Conservation (phyloP, 1,284 basidiomycete genomes). For the Schizopora paradoxa region DNA sequence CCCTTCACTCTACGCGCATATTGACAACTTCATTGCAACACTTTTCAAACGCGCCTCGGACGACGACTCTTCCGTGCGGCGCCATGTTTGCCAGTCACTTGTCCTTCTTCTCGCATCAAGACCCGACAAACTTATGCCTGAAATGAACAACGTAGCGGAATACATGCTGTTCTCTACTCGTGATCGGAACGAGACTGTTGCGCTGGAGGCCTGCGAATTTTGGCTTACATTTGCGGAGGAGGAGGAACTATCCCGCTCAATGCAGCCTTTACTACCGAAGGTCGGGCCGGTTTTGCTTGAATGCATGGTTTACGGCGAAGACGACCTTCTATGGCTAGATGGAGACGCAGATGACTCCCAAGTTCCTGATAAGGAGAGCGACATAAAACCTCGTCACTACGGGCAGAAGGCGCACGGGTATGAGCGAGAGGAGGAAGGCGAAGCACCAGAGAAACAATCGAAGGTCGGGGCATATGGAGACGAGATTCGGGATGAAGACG, state of each 20-base stretch:
- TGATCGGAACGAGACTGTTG: conserved; percentile 93
- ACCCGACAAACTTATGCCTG: conserved; percentile 95
- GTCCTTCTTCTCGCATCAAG: conserved; percentile 89
- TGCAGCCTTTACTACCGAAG: conserved; percentile 81
- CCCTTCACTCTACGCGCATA: conserved; percentile 82
- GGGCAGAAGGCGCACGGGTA: conserved; percentile 78
- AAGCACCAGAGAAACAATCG: conserved; percentile 35
- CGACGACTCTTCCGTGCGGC: conserved; percentile 86
- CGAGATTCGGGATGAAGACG: conserved; percentile 70
- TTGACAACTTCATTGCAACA: conserved; percentile 89
- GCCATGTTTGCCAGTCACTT: conserved; percentile 94
- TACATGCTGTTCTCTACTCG: conserved; percentile 99
- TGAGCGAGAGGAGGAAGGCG: conserved; percentile 59
- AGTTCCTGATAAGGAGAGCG: conserved; percentile 88
- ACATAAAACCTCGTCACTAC: conserved; percentile 96
- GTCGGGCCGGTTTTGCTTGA: conserved; percentile 92
- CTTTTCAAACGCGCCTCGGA: conserved; percentile 95
- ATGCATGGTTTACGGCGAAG: conserved; percentile 97
- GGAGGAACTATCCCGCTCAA: conserved; percentile 74
- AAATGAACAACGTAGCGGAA: conserved; percentile 93
- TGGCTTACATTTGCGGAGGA: conserved; percentile 99
- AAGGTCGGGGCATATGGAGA: conserved; percentile 65
- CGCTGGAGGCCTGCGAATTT: conserved; percentile 97
- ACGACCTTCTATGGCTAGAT: conserved; percentile 93
- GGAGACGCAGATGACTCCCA: conserved; percentile 87